These are phyloP conservation scores for Aspergillus candidus DNA, from an alignment of 2,329 filamentous ascomycete species.

Conservation along the genomic window DNA sequence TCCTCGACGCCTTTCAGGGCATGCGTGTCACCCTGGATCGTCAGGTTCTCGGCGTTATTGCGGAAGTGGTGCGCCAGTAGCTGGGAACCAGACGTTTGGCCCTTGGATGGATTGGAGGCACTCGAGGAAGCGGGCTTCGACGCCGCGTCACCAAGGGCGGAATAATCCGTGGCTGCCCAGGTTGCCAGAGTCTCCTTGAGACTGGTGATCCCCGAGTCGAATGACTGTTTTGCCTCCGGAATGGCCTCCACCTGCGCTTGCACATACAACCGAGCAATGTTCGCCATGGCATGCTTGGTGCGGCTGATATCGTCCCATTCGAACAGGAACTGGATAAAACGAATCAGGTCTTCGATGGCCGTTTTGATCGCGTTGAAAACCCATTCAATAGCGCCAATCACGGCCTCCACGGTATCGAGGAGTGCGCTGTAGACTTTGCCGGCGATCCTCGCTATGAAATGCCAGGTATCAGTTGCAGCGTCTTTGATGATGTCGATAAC, in stretches of 20 bases:
- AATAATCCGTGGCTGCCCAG: conserved; percentile 4
- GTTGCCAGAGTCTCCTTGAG: neutral
- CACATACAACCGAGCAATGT: conserved; percentile 5
- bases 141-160: neutral
- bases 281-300: conserved; percentile 10
- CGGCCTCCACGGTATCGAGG: conserved; percentile 10
- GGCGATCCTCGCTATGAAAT: conserved; percentile 7
- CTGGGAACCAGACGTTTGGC: conserved; percentile 2
- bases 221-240: neutral
- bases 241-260: neutral
- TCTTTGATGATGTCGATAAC: neutral
- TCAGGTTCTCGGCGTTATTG: conserved; percentile 1
- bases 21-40: neutral
- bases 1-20: neutral
- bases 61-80: conserved; percentile 2
- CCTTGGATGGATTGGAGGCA: neutral
- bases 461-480: neutral
- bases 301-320: conserved; percentile 14
- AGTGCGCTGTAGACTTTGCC: conserved; percentile 8
- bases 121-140: neutral
- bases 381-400: conserved; percentile 7
- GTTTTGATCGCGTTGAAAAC: conserved; percentile 8
- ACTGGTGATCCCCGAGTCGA: neutral
- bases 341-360: conserved; percentile 3
- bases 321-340: conserved; percentile 9